These are phyloP conservation scores for Cercospora sojina DNA, from an alignment of 2,329 filamentous ascomycete genomes.

Conservation along the genomic window DNA sequence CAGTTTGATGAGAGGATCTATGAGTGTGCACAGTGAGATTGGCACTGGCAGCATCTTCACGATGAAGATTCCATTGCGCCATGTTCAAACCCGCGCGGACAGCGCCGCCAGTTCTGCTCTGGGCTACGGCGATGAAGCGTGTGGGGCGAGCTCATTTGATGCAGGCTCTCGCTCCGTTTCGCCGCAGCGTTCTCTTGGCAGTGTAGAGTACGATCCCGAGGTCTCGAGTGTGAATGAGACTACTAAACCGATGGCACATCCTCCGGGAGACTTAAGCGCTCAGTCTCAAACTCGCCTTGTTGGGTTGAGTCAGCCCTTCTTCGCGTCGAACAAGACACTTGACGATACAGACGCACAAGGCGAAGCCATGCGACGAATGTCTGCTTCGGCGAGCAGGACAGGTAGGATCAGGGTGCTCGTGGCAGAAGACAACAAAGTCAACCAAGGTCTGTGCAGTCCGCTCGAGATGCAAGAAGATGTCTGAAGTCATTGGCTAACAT, in stretches of 20 bases:
- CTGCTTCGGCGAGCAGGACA: conserved; percentile 57
- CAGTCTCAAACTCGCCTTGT: conserved; percentile 75
- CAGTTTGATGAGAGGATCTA: conserved; percentile 75
- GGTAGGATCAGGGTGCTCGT: conserved; percentile 77
- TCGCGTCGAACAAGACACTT: conserved; percentile 53
- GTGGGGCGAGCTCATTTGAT: conserved; percentile 23
- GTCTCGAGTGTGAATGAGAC: conserved; percentile 28
- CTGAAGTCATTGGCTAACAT: conserved; percentile 36
- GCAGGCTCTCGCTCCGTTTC: conserved; percentile 13
- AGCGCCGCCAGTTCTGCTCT: conserved; percentile 46
- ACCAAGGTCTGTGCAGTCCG: conserved; percentile 41
- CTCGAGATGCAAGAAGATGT: neutral
- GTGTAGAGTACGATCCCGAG: conserved; percentile 22
- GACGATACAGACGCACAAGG: conserved; percentile 61
- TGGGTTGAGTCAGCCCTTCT: conserved; percentile 80
- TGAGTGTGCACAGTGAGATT: conserved; percentile 68
- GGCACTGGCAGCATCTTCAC: conserved; percentile 78
- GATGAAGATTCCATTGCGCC: conserved; percentile 77
- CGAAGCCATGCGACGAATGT: conserved; percentile 63
- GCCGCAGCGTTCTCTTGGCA: conserved; percentile 16
- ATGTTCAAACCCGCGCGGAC: conserved; percentile 66
- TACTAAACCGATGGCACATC: conserved; percentile 18
- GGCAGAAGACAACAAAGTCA: conserved; percentile 72
- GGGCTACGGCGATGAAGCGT: conserved; percentile 25
- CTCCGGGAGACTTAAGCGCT: conserved; percentile 43